A percentile compares a stretch with the other conserved stretches of the same genome.
These are phyloP conservation scores for Kwoniella pini DNA, from an alignment of 768 basidiomycete genomes.

Conservation along the genomic window DNA sequence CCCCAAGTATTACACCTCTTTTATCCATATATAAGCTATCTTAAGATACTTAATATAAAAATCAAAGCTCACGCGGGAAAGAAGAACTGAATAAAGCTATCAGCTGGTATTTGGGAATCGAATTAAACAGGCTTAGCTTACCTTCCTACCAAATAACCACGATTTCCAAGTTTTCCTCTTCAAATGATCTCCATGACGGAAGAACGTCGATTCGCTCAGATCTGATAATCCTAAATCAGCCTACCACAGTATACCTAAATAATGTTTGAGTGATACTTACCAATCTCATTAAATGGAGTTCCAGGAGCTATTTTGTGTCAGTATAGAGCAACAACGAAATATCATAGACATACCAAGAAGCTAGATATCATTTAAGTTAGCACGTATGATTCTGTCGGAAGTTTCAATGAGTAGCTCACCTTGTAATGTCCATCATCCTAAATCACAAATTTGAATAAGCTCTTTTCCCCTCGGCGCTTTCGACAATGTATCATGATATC, in stretches of 20 bases:
- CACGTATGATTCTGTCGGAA: neutral
- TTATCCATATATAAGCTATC: neutral
- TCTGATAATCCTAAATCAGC: conserved; percentile 15
- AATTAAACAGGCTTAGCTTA: conserved; percentile 18
- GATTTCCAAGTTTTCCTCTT: conserved; percentile 30
- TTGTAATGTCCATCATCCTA: conserved; percentile 39
- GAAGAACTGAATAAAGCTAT: conserved; percentile 33
- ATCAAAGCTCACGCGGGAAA: conserved; percentile 39
- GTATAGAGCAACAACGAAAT: neutral
- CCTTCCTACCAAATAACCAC: conserved; percentile 50
- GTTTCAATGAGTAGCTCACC: conserved; percentile 16
- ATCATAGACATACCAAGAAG: conserved; percentile 27
- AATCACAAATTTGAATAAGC: neutral
- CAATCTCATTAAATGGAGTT: conserved; percentile 51
- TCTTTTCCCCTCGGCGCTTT: neutral
- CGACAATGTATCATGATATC: neutral
- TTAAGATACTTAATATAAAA: neutral
- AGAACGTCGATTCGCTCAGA: conserved; percentile 39
- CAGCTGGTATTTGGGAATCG: neutral
- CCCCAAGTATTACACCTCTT: conserved; percentile 45
- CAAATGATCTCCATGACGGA: conserved; percentile 22
- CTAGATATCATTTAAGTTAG: conserved; percentile 16
- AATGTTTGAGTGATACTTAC: conserved; percentile 12
- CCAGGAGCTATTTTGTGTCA: conserved; percentile 42
- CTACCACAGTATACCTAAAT: neutral